Base-by-base conservation (phyloP, 495 filamentous ascomycete species). In the Penicillium flavigenum region DNA sequence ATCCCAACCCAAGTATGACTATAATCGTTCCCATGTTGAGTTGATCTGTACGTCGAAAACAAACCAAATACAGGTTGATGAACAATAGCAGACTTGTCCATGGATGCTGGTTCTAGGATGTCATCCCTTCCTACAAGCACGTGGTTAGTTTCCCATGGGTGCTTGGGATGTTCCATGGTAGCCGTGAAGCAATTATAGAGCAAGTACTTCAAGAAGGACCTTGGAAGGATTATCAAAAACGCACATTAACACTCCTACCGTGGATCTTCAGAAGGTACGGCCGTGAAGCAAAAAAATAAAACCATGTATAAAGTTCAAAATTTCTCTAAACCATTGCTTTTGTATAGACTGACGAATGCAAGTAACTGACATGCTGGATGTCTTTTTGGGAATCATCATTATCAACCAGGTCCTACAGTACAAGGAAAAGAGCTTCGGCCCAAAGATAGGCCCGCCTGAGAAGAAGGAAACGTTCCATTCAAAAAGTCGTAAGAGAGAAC, bases 341-440 rank as follows among this genome's bases (percentile, higher is more conserved):
- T 70, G 63, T 73, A 67, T 63, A 44, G 59, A 68, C 61, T 65
- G 65, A 65, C 61, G 62, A 68, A 66, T 62, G 65, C 63, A 72
- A 65, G 61, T 64, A 70, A 63, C 54, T 72, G 73, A 76, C 71
- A 76, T 64, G 60, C 51, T 61, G 63, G 68, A 65, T 69, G 64
- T 63, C 65, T 70, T 72, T 70, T 66, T 57, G 63, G 63, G 39
- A 72, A 69, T 73, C 69, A 73, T 75, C 72, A 73, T 76, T 71
- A 74, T 76, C 65, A 69, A 72, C 64, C 71, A 72, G 60, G 68
- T 75, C 72, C 71, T 76, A 76, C 70, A 72, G 61, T 73, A 74
- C 66, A 74, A 72, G 63, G 58, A 63, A 66, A 71, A 70, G 68
- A 70, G 67, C 69, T 62, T 69, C 56, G 63, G 63, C 63, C 62